Evolutionary conservation across 75 land plant genomes (phyloP).

Genomic region (Gnetum montanum): DNA sequence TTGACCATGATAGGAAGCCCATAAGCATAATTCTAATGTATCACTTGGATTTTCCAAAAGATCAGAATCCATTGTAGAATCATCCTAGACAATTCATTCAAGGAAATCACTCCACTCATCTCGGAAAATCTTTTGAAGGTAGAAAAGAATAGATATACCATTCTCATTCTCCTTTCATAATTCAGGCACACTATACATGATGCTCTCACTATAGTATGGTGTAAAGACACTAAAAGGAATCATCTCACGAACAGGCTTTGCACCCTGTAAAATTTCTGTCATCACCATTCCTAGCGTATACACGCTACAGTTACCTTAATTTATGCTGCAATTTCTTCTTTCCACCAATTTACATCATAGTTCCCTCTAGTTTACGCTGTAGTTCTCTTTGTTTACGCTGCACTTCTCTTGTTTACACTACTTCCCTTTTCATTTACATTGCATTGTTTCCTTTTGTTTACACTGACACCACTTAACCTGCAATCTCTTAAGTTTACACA

Average conservation of each 20-base stretch:
- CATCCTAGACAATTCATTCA: background rate
- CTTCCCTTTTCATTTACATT: too few species aligned
- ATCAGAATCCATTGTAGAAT: background rate
- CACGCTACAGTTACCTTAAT: too few species aligned
- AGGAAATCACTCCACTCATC: constrained; percentile 50
- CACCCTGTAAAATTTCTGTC: too few species aligned
- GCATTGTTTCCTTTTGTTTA: too few species aligned
- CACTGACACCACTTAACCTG: too few species aligned
- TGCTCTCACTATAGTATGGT: constrained; percentile 86
- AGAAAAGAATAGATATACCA: constrained; percentile 75
- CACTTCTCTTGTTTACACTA: too few species aligned
- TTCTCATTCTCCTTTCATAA: constrained; percentile 73
- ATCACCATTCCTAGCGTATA: too few species aligned
- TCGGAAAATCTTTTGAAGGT: constrained; percentile 60
- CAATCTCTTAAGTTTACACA: too few species aligned
- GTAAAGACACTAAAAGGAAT: constrained; percentile 53
- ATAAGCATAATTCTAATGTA: background rate
- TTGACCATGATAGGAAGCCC: background rate
- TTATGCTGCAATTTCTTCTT: too few species aligned
- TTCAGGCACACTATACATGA: constrained; percentile 65
- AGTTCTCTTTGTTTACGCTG: too few species aligned
- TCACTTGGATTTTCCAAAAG: background rate
- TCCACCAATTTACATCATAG: too few species aligned
- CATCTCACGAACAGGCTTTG: background rate
- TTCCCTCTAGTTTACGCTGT: too few species aligned